Evolutionary conservation across 2,329 filamentous ascomycete species (phyloP), one percentile per base, ranked within the genome.

Genomic region (Epicoccum sorghinum): DNA sequence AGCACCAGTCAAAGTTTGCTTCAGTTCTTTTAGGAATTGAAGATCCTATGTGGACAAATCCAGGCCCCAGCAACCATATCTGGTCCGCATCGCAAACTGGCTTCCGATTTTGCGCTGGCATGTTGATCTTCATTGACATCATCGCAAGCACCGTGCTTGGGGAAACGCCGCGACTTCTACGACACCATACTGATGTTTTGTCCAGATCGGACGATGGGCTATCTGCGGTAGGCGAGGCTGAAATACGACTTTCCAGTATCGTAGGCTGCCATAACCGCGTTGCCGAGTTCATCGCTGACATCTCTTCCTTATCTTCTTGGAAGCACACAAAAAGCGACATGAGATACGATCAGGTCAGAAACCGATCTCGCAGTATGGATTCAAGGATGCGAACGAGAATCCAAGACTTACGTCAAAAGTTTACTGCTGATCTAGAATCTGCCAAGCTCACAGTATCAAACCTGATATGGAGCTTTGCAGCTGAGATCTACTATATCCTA

Each of bases 261-360:
- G 50, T 61, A 13, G 60, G 60, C 22, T 61, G 58, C 44, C 53
- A 23, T 14, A 63, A 63, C 40, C 57, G 50, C 53, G 46, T 61
- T n/a, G 36, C 57, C 14, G 43, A 9, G 7, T 47, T 47, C 2
- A 57, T 61, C 13, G 55, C 53, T 13, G 42, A 54, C 13, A 52
- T 33, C 38, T 55, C 58, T n/a, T n/a, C 22, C 22, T 3, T 29
- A 9, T n/a, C 18, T 3, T 3, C 29, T 5, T 25, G 7, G 29
- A 32, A 47, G 22, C 22, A 14, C n/a, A n/a, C 12, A 22, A 9
- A 9, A 9, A 29, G 27, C 27, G 27, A 29, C 9, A 7, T 29
- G 27, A 29, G 27, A 29, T 29, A 29, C 27, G 27, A 18, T 18
- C 27, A 29, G 27, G 27, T 6, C 6, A 7, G 6, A 7, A 1